Percentiles rank a stretch among this genome's conserved stretches.
Evolutionary conservation across 1,284 basidiomycete species (phyloP).

Genomic region (Paramarasmius palmivorus): DNA sequence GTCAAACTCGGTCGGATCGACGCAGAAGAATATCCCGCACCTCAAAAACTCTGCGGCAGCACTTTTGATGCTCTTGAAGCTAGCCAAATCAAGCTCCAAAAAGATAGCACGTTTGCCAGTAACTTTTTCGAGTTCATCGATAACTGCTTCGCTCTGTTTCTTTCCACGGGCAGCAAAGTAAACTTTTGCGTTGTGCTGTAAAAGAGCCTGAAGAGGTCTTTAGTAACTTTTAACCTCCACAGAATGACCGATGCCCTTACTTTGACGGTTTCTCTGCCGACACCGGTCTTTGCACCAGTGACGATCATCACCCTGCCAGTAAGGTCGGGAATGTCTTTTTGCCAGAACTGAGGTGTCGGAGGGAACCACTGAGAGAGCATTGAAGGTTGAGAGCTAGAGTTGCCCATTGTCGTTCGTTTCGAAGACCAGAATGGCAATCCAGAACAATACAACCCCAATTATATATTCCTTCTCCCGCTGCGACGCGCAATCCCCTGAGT

Average conservation of each 20-base stretch:
- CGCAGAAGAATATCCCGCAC: neutral
- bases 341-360: no score
- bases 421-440: no score
- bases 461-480: no score
- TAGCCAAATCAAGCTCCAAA: slow-evolving; percentile 1
- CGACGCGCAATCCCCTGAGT: no score
- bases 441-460: no score
- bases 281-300: neutral
- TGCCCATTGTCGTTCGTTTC: no score
- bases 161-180: neutral
- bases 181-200: neutral
- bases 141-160: neutral
- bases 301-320: no score
- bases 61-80: neutral
- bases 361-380: no score
- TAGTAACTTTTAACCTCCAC: no score
- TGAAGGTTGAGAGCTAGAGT: no score
- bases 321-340: no score
- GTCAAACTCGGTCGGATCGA: neutral
- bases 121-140: neutral
- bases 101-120: slow-evolving; percentile 2
- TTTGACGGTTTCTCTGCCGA: slow-evolving; percentile 2
- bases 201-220: neutral
- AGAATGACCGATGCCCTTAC: neutral
- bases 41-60: slow-evolving; percentile 5